Evolutionary conservation across 164 flowering plant species (phyloP).

Genomic region (Tinospora cordifolia): DNA sequence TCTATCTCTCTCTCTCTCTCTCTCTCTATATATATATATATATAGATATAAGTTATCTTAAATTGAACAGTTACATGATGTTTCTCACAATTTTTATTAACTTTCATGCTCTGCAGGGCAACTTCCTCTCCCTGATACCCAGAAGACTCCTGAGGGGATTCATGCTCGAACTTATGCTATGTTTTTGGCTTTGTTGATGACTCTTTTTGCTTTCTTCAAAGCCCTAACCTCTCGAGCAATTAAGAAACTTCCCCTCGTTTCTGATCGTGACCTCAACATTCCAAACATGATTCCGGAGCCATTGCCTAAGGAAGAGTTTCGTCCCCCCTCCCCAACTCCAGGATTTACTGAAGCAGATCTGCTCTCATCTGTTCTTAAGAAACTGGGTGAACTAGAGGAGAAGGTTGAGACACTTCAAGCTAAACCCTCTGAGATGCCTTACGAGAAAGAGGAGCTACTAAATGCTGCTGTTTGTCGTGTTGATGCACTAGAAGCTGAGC

Average conservation of each 20-base stretch:
- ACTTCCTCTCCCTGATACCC: conserved; percentile 25
- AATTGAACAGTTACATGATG: neutral
- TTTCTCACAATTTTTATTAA: neutral
- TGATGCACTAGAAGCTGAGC: conserved; percentile 85
- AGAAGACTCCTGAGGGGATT: conserved; percentile 38
- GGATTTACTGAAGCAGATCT: conserved; percentile 38
- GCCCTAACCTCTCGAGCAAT: conserved; percentile 33
- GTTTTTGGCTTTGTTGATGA: conserved; percentile 54
- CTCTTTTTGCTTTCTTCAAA: conserved; percentile 41
- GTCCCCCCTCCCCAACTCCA: conserved; percentile 54
- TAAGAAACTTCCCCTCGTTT: conserved; percentile 37
- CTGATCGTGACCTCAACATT: conserved; percentile 18
- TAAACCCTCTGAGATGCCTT: conserved; percentile 79
- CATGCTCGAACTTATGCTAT: conserved; percentile 31
- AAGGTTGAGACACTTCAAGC: conserved; percentile 54
- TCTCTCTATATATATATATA: too few species aligned
- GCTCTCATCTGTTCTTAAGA: conserved; percentile 51
- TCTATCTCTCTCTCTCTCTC: too few species aligned
- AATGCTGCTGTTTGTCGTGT: conserved; percentile 93
- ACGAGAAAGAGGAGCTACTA: conserved; percentile 77
- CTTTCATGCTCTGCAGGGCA: conserved; percentile 28
- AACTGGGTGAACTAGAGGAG: conserved; percentile 66
- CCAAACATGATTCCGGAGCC: conserved; percentile 23
- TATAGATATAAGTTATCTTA: too few species aligned
- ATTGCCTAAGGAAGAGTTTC: conserved; percentile 33